Evolutionary conservation across 768 basidiomycete species (phyloP), one percentile per base, ranked within the genome.

Genomic region (Amanita rubescens): DNA sequence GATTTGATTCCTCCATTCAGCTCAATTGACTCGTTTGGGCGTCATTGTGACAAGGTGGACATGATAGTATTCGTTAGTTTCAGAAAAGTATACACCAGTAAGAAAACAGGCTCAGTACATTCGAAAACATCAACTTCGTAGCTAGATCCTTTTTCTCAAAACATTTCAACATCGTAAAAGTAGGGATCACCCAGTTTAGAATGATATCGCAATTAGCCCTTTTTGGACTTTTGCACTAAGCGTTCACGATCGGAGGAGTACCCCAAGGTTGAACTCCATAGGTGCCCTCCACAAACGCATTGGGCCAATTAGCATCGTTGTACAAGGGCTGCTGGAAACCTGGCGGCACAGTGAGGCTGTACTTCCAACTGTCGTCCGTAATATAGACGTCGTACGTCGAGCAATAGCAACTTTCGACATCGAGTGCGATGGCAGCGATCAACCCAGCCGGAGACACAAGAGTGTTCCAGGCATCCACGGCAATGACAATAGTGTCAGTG

Each of bases 261-360:
- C 49, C 49, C 52, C 52, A 53, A 17, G 52, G 52, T 14, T 3
- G 5, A 8, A 43, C 25, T 8, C 44, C 44, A 39, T 45, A 53
- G 8, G 34, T 25, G n/a, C 52, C 52, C 22, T 44, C 42, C 8
- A 37, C 42, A 14, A 20, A 3, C 5, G 22, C 50, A 14, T 17
- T 7, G 14, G 30, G 3, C 50, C 50, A 51, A 27, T 17, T 11
- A 39, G 2, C 7, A 20, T 51, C 50, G 20, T 51, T 37, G 27
- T 39, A 39, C n/a, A 8, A 20, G 15, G 24, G n/a, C 27, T 17
- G 20, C 50, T 51, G 33, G 27, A 51, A 51, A 10, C 37, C 38
- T 14, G 50, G n/a, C 20, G 52, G 52, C 15, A 42, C 22, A 12
- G 41, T 27, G n/a, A 10, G 12, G 6, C 15, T 39, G 10, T 24